phyloP scores from a whole-genome alignment of 2,329 filamentous ascomycete genomes.

The Incumbomyces lentus region DNA sequence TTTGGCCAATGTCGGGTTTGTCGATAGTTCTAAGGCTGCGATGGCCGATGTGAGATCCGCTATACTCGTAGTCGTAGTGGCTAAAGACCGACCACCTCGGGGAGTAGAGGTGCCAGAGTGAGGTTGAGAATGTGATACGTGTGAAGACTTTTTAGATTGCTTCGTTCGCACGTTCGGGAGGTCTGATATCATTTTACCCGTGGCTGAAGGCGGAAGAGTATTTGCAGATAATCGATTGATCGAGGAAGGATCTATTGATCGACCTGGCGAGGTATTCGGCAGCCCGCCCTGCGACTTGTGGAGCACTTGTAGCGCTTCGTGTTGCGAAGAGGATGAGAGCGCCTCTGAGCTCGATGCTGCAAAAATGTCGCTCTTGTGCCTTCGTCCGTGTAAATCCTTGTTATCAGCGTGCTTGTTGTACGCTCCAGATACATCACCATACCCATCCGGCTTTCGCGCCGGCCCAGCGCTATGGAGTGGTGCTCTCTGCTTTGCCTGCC shows the following conservation, averaged over 20 bases:
- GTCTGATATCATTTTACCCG: conserved; percentile 75
- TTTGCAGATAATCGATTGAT: conserved; percentile 28
- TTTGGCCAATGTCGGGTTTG: conserved; percentile 62
- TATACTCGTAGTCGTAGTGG: conserved; percentile 37
- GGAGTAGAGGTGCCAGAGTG: conserved; percentile 62
- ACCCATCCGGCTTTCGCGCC: conserved; percentile 53
- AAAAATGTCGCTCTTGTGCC: conserved; percentile 30
- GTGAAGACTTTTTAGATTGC: conserved; percentile 44
- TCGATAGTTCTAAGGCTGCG: conserved; percentile 77
- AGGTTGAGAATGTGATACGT: conserved; percentile 26
- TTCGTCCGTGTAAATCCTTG: conserved; percentile 60
- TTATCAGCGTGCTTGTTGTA: conserved; percentile 65
- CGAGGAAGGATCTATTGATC: conserved; percentile 35
- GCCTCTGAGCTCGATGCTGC: conserved; percentile 30
- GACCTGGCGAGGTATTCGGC: conserved; percentile 33
- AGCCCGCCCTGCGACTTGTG: conserved; percentile 26
- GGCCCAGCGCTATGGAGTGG: conserved; percentile 51
- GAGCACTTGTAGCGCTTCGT: conserved; percentile 37
- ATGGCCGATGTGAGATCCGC: conserved; percentile 65
- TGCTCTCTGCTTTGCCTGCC: conserved; percentile 48
- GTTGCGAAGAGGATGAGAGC: conserved; percentile 42
- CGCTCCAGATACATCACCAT: conserved; percentile 54
- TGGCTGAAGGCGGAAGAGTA: conserved; percentile 51
- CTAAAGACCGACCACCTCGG: conserved; percentile 19
- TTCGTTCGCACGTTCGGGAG: conserved; percentile 50